phyloP scores from a whole-genome alignment of 106 monocot species.

The Allium sativum region DNA sequence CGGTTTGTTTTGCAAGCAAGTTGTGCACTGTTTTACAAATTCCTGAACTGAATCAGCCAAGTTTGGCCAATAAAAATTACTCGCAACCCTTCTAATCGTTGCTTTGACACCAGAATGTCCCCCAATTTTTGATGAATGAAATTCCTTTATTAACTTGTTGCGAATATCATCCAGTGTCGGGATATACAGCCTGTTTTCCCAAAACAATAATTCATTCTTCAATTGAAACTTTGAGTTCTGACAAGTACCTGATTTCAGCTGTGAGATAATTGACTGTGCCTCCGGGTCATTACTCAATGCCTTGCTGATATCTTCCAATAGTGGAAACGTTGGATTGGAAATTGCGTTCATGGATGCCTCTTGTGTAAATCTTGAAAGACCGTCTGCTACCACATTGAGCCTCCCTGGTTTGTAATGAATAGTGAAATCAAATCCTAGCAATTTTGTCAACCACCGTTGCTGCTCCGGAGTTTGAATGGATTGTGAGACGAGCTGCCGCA shows the following conservation, averaged over 20 bases:
- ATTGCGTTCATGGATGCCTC: background rate
- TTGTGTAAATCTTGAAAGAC: background rate
- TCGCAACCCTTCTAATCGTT: background rate
- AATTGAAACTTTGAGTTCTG: too few species aligned
- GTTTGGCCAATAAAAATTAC: background rate
- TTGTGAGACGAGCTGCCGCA: background rate
- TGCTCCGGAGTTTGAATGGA: background rate
- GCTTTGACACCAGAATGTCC: background rate
- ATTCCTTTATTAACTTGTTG: too few species aligned
- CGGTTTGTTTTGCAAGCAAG: background rate
- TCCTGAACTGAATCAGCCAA: background rate
- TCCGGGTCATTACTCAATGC: background rate
- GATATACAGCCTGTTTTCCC: background rate
- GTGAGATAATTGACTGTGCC: background rate
- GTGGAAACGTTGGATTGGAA: background rate
- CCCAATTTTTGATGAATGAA: background rate
- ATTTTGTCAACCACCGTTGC: background rate
- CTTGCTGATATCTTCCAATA: background rate
- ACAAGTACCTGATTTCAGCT: background rate
- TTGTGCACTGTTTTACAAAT: background rate
- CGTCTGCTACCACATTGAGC: background rate
- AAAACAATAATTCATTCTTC: too few species aligned
- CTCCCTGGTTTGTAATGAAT: background rate
- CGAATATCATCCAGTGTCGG: background rate
- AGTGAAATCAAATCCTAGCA: background rate